A percentile compares a stretch with the other conserved stretches of the same genome.
These are phyloP conservation scores for Linnemannia zychae DNA, from an alignment of 192 early-diverging fungal genomes.

Conservation along the genomic window DNA sequence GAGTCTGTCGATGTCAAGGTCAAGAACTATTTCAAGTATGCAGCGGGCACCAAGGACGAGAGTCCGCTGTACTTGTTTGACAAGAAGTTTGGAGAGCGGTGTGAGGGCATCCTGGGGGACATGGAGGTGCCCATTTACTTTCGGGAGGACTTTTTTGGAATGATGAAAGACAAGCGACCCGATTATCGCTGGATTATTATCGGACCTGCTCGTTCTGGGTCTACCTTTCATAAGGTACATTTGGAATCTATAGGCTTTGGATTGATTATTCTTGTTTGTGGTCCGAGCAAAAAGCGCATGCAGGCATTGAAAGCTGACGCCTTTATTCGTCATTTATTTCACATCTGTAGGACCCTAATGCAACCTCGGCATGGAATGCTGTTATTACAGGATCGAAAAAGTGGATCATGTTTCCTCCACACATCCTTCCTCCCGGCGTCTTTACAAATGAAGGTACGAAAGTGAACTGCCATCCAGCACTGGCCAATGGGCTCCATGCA, in stretches of 20 bases:
- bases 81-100: conserved; percentile 66
- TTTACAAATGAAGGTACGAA: conserved; percentile 65
- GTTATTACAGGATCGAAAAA: conserved; percentile 78
- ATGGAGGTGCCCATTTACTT: conserved; percentile 74
- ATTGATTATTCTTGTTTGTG: background rate
- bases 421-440: conserved; percentile 76
- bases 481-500: background rate
- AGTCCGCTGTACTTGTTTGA: conserved; percentile 80
- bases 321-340: background rate
- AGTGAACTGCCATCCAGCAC: background rate
- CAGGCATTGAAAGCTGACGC: background rate
- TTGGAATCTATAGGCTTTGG: too few species aligned
- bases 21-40: conserved; percentile 67
- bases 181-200: conserved; percentile 82
- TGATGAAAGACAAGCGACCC: conserved; percentile 68
- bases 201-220: conserved; percentile 74
- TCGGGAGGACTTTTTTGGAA: conserved; percentile 71
- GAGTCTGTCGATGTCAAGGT: conserved; percentile 75
- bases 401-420: conserved; percentile 80
- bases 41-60: conserved; percentile 63
- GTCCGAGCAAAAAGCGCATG: background rate
- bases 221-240: conserved; percentile 74
- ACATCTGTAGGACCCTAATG: conserved; percentile 70
- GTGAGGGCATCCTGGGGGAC: conserved; percentile 63
- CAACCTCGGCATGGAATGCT: conserved; percentile 81